Evolutionary conservation across 2,329 filamentous ascomycete species (phyloP).

Genomic region (Pseudocercospora musae): DNA sequence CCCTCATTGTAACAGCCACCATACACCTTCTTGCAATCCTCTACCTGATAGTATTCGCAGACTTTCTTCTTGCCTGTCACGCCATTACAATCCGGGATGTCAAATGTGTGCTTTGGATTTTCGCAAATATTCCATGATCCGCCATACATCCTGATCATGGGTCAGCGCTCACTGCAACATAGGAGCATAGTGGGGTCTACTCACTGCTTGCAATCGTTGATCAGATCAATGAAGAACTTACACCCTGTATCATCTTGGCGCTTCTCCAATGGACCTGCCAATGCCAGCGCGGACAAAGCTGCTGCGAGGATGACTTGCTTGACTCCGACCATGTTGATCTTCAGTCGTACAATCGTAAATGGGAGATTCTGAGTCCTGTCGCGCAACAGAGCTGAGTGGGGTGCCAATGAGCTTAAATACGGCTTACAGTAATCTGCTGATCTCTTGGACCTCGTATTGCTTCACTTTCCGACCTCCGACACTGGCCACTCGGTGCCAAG

Average conservation of each 20-base stretch:
- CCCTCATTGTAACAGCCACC: constrained; percentile 8
- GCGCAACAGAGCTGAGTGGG: background rate
- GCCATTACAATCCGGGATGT: constrained; percentile 11
- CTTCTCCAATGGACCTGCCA: background rate
- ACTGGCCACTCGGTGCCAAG: background rate
- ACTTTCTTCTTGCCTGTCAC: background rate
- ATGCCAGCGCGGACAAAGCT: background rate
- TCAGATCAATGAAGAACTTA: constrained; percentile 1
- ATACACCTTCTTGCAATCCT: constrained; percentile 5
- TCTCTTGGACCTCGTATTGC: background rate
- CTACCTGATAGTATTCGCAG: constrained; percentile 6
- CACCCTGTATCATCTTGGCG: background rate
- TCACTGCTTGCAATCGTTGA: constrained; percentile 8
- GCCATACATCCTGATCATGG: constrained; percentile 7
- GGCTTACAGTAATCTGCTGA: background rate
- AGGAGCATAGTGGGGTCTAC: background rate
- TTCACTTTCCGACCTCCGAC: background rate
- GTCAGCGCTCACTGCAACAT: background rate
- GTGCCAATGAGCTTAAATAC: background rate
- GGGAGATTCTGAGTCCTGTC: background rate
- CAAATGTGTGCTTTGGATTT: background rate
- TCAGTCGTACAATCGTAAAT: background rate
- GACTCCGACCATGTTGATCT: background rate
- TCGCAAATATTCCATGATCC: constrained; percentile 12
- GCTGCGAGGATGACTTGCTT: background rate